These are phyloP conservation scores for Beta corolliflora DNA, from an alignment of 179 eudicot genomes.

Conservation along the genomic window DNA sequence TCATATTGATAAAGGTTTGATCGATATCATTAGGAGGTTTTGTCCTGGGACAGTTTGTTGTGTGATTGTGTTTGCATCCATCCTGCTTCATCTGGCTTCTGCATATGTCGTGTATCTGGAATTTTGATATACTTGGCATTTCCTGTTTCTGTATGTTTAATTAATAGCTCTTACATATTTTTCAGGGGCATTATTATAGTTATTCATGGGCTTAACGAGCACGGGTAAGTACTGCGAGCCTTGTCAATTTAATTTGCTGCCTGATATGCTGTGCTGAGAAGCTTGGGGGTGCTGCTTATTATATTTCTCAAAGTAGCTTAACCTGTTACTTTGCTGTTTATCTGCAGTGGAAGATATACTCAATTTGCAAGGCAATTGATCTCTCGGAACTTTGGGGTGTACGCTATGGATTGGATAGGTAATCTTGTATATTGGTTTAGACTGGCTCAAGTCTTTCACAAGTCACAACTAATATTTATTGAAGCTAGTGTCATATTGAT, in stretches of 20 bases:
- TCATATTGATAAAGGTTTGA: not conserved
- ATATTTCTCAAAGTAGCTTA: slow-evolving; percentile 1
- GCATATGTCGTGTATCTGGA: slow-evolving; percentile 5
- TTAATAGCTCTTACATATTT: slow-evolving; percentile 14
- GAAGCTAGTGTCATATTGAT: not conserved
- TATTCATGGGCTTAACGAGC: slow-evolving; percentile 90
- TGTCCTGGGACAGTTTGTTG: not conserved
- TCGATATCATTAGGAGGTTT: not conserved
- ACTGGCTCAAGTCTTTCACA: not conserved
- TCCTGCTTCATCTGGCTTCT: not conserved
- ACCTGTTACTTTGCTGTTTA: slow-evolving; percentile 13
- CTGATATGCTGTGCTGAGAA: not conserved
- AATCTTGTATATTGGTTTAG: slow-evolving; percentile 13
- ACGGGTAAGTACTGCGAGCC: slow-evolving; percentile 51
- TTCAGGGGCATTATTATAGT: slow-evolving; percentile 89
- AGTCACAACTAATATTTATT: not conserved
- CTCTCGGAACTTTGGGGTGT: slow-evolving; percentile 84
- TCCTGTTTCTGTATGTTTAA: not conserved
- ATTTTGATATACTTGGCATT: not conserved
- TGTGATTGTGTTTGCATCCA: not conserved
- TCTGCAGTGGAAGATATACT: slow-evolving; percentile 85
- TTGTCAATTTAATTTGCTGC: not conserved
- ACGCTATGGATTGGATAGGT: slow-evolving; percentile 99
- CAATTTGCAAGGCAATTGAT: slow-evolving; percentile 80
- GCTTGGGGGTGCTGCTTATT: not conserved